A percentile compares a stretch with the other conserved stretches of the same genome.
Evolutionary conservation across 2,329 filamentous ascomycete genomes (phyloP).

Genomic region (Coniochaeta sp.): DNA sequence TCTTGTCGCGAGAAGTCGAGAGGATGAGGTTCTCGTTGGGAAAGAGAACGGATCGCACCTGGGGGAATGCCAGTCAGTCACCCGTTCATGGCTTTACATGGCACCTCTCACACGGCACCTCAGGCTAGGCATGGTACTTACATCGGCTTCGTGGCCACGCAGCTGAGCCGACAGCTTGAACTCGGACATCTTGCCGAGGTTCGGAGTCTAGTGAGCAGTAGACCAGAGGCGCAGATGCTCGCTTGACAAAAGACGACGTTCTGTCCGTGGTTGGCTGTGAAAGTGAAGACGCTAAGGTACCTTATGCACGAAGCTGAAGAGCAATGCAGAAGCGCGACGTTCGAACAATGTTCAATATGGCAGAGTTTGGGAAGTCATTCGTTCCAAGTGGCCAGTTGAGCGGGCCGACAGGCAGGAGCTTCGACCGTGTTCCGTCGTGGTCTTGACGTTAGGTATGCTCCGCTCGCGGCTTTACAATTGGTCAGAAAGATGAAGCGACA

Average conservation of each 20-base stretch:
- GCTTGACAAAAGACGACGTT: no score
- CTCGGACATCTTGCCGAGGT: conserved; percentile 54
- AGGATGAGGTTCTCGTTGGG: conserved; percentile 65
- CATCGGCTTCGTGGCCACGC: conserved; percentile 87
- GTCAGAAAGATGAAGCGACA: background rate
- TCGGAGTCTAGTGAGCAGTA: background rate
- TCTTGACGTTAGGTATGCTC: background rate
- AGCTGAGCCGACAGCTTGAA: conserved; percentile 93
- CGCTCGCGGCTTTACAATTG: background rate
- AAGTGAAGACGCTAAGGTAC: background rate
- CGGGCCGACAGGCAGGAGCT: no score
- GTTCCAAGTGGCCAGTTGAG: no score
- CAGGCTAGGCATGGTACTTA: conserved; percentile 50
- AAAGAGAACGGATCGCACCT: conserved; percentile 86
- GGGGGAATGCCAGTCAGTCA: conserved; percentile 4
- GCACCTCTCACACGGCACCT: no score
- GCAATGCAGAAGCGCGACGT: no score
- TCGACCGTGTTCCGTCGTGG: background rate
- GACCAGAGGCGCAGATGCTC: background rate
- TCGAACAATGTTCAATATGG: no score
- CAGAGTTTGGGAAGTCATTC: no score
- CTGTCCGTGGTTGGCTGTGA: background rate
- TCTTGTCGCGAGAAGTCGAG: conserved; percentile 87
- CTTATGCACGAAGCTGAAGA: no score
- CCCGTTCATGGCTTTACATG: no score